Evolutionary conservation across 768 basidiomycete genomes (phyloP).

Genomic region (Termitomyces sp.): DNA sequence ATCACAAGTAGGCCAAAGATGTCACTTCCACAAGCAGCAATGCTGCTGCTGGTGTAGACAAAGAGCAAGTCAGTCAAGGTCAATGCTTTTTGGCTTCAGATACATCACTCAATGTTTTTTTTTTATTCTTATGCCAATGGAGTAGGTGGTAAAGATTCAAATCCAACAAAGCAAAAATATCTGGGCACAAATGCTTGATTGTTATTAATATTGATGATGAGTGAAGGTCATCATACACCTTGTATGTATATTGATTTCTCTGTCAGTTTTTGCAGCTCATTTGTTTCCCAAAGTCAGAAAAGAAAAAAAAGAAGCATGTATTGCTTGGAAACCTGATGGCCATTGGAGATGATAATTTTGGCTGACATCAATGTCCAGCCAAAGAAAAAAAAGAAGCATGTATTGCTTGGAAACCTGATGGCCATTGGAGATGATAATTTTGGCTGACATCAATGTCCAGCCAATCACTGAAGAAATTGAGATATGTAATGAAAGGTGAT

Average conservation of each 20-base stretch:
- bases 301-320: too few species aligned
- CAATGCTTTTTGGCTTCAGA: background rate
- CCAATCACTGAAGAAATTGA: background rate
- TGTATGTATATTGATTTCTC: background rate
- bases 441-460: too few species aligned
- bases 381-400: too few species aligned
- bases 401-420: too few species aligned
- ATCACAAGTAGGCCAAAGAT: background rate
- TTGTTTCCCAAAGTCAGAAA: background rate
- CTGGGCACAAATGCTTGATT: background rate
- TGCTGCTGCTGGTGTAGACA: background rate
- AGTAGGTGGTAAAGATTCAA: background rate
- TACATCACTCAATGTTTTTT: too few species aligned
- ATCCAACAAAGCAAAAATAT: background rate
- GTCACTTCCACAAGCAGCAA: background rate
- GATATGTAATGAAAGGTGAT: background rate
- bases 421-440: too few species aligned
- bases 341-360: too few species aligned
- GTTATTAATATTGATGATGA: background rate
- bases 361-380: too few species aligned
- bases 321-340: too few species aligned
- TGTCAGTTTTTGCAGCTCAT: background rate
- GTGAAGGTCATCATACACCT: background rate
- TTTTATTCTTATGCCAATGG: background rate
- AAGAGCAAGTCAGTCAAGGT: background rate